A percentile compares a stretch with the other conserved stretches of the same genome.
phyloP scores from a whole-genome alignment of 2,329 filamentous ascomycete species.

The Stagonosporopsis chrysanthemi region DNA sequence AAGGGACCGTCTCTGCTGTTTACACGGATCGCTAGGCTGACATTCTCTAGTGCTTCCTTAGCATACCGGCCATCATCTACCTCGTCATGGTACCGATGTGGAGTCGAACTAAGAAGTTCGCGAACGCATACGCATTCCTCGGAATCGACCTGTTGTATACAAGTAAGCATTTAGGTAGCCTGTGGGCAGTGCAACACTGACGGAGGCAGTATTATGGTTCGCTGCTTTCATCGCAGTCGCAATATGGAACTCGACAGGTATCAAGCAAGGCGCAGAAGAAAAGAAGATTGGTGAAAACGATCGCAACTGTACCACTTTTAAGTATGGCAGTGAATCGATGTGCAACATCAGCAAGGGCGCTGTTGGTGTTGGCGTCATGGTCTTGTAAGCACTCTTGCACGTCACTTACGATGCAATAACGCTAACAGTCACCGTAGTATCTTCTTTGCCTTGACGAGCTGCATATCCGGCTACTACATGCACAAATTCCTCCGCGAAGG shows the following conservation, averaged over 20 bases:
- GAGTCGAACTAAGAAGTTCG: conserved; percentile 64
- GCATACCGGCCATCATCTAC: conserved; percentile 65
- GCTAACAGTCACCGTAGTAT: conserved; percentile 50
- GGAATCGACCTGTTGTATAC: conserved; percentile 60
- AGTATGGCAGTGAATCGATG: conserved; percentile 62
- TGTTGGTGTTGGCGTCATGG: conserved; percentile 63
- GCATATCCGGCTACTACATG: conserved; percentile 63
- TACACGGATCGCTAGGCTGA: conserved; percentile 24
- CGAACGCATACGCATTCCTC: conserved; percentile 67
- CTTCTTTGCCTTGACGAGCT: conserved; percentile 61
- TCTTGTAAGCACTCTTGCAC: conserved; percentile 57
- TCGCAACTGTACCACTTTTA: conserved; percentile 62
- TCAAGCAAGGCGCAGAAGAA: conserved; percentile 57
- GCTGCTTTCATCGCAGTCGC: conserved; percentile 64
- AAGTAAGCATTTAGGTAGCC: conserved; percentile 14
- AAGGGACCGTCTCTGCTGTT: background rate
- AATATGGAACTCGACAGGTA: conserved; percentile 63
- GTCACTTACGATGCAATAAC: background rate
- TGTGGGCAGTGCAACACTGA: conserved; percentile 1
- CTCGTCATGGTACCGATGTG: conserved; percentile 68
- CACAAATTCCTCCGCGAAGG: conserved; percentile 65
- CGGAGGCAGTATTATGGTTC: conserved; percentile 61
- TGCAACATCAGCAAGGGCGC: conserved; percentile 65
- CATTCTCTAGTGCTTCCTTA: conserved; percentile 63
- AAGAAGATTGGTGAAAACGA: conserved; percentile 51